These are phyloP conservation scores for Beauveria varroae DNA, from an alignment of 2,329 filamentous ascomycete genomes.

Conservation along the genomic window DNA sequence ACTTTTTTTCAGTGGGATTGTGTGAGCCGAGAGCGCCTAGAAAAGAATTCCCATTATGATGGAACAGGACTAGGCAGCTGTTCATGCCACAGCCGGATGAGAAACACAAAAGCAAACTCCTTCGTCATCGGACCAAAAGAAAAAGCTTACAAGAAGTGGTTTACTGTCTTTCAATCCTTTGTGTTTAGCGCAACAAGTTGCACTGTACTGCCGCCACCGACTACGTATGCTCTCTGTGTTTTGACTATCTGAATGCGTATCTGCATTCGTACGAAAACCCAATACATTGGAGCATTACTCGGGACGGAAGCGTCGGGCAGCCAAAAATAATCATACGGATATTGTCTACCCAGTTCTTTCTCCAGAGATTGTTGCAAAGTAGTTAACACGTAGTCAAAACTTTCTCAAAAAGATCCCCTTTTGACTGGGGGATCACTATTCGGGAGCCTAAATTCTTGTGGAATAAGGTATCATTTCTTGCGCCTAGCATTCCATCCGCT, in stretches of 20 bases:
- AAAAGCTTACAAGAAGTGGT: not conserved
- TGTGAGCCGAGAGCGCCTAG: too few relatives aligned
- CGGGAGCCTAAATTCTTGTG: too few relatives aligned
- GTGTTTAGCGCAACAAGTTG: not conserved
- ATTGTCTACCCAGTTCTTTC: not conserved
- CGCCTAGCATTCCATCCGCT: not conserved
- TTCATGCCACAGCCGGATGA: not conserved
- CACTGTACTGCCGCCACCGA: not conserved
- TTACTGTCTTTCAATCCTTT: not conserved
- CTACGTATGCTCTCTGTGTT: not conserved
- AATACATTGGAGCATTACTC: conserved; percentile 2
- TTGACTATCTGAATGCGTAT: not conserved
- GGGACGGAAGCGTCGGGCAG: not conserved
- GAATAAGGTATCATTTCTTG: not conserved
- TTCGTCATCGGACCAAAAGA: not conserved
- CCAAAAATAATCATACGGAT: not conserved
- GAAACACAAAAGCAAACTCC: not conserved
- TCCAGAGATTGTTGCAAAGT: not conserved
- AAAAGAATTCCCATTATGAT: not conserved
- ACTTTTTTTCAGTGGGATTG: too few relatives aligned
- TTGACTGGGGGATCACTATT: too few relatives aligned
- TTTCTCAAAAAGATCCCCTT: too few relatives aligned
- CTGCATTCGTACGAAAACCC: not conserved
- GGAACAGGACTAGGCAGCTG: not conserved
- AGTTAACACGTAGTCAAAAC: not conserved